Evolutionary conservation across 768 basidiomycete genomes (phyloP).

Genomic region (Mycena filopes): DNA sequence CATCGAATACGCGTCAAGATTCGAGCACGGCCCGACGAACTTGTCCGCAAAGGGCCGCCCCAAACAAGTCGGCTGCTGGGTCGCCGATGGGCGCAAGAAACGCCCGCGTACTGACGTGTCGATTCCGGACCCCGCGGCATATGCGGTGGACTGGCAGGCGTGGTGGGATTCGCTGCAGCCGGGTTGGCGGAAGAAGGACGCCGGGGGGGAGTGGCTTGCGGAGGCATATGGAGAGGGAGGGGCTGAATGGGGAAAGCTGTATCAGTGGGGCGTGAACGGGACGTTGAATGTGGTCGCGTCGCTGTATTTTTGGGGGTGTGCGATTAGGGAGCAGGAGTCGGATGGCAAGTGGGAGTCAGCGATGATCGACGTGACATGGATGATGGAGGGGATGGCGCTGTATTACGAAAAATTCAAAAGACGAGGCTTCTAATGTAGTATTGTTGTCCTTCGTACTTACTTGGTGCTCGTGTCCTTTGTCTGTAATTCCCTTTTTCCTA

Average conservation of each 20-base stretch:
- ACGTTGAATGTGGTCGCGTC: not conserved
- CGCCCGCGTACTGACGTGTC: too few relatives aligned
- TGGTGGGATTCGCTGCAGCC: constrained; percentile 23
- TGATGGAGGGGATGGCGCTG: constrained; percentile 18
- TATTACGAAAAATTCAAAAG: constrained; percentile 18
- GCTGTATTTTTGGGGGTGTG: constrained; percentile 10
- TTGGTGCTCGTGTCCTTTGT: too few relatives aligned
- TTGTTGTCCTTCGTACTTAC: too few relatives aligned
- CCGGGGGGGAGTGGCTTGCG: not conserved
- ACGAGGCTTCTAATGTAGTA: not conserved
- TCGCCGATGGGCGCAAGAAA: not conserved
- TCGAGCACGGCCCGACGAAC: not conserved
- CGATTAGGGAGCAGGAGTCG: not conserved
- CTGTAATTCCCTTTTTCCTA: too few relatives aligned
- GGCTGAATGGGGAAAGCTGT: constrained; percentile 16
- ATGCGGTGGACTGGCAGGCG: not conserved
- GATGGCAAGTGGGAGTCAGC: not conserved
- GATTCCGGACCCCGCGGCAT: not conserved
- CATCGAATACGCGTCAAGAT: not conserved
- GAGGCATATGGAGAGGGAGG: constrained; percentile 10
- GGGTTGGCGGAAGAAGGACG: constrained; percentile 4
- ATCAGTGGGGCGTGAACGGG: constrained; percentile 7
- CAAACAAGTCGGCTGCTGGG: not conserved
- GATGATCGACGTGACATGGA: constrained; percentile 9
- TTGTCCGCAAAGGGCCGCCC: not conserved